Evolutionary conservation across 2,329 filamentous ascomycete genomes (phyloP).

Genomic region (Dendryphion nanum): DNA sequence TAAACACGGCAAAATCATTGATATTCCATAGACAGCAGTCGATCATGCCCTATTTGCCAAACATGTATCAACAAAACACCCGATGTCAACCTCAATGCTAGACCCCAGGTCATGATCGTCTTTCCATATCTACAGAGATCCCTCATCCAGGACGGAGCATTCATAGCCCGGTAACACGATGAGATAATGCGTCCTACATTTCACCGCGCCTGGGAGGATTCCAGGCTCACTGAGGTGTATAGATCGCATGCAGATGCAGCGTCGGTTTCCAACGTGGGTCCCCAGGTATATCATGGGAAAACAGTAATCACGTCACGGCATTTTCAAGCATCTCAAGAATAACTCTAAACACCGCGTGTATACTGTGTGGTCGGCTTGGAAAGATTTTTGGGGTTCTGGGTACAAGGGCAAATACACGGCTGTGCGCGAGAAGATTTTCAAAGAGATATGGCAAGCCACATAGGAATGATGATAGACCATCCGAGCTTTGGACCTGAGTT

Average conservation of each 20-base stretch:
- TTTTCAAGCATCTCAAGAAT: background rate
- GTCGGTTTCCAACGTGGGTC: background rate
- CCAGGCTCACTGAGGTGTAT: constrained; percentile 3
- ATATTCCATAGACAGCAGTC: constrained; percentile 2
- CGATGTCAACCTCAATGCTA: background rate
- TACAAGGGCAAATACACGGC: background rate
- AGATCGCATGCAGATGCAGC: constrained; percentile 1
- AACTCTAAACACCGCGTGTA: background rate
- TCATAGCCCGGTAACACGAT: constrained; percentile 19
- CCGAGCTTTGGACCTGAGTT: no score
- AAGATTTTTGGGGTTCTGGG: background rate
- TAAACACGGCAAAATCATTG: background rate
- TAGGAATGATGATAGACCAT: background rate
- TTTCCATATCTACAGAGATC: constrained; percentile 10
- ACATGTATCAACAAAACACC: constrained; percentile 2
- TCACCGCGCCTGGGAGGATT: constrained; percentile 15
- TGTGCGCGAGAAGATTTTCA: constrained; percentile 1
- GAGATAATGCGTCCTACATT: constrained; percentile 19
- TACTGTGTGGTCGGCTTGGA: background rate
- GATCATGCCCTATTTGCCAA: constrained; percentile 12
- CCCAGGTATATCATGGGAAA: background rate
- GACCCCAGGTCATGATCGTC: constrained; percentile 14
- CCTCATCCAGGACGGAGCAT: constrained; percentile 1
- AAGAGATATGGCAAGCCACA: background rate
- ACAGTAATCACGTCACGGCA: background rate